Evolutionary conservation across 2,329 filamentous ascomycete genomes (phyloP).

Genomic region (Acrocalymma vagum): DNA sequence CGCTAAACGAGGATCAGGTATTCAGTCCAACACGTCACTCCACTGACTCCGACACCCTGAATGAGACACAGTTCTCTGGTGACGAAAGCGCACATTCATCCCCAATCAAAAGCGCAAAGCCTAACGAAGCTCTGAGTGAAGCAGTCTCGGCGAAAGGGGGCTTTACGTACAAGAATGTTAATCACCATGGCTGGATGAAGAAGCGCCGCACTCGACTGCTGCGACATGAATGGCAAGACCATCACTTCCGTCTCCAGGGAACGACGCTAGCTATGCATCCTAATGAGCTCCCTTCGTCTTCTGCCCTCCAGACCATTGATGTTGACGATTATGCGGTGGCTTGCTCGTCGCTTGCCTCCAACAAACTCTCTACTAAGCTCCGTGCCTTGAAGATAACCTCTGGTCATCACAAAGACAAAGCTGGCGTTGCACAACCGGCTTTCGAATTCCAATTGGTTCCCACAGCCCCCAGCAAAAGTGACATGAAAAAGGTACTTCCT

Average conservation of each 20-base stretch:
- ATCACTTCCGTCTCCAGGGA: conserved; percentile 83
- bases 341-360: conserved; percentile 79
- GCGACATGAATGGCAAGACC: conserved; percentile 92
- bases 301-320: conserved; percentile 81
- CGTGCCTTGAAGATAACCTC: conserved; percentile 73
- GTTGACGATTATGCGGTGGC: conserved; percentile 89
- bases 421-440: conserved; percentile 65
- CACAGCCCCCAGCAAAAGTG: conserved; percentile 60
- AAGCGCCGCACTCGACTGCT: conserved; percentile 91
- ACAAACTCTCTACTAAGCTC: conserved; percentile 87
- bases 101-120: conserved; percentile 37
- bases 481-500: conserved; percentile 45
- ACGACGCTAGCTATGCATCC: conserved; percentile 72
- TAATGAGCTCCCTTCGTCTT: conserved; percentile 61
- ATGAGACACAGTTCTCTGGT: conserved; percentile 43
- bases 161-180: conserved; percentile 59
- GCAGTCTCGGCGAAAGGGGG: conserved; percentile 46
- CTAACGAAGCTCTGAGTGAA: conserved; percentile 25
- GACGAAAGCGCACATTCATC: conserved; percentile 42
- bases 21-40: conserved; percentile 46
- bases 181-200: conserved; percentile 89
- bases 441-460: conserved; percentile 90
- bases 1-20: conserved; percentile 71
- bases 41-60: conserved; percentile 45
- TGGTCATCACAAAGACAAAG: conserved; percentile 61